Conservation (phyloP, 1,284 basidiomycete genomes). For the Jaminaea rosea region DNA sequence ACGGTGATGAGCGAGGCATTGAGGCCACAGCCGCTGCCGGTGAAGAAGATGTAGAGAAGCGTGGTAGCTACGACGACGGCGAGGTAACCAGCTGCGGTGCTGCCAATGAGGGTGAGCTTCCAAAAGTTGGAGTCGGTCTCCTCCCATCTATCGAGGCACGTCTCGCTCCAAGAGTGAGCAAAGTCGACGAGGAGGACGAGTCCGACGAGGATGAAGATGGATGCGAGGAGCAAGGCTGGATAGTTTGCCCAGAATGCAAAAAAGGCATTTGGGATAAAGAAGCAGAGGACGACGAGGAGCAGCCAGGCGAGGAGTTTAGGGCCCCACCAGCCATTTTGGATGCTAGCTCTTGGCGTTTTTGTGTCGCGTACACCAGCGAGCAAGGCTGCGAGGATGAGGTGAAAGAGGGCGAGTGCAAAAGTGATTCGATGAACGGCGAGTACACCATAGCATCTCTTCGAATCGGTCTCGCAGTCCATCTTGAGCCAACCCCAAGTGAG, state of each 20-base stretch:
- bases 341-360: slow-evolving; percentile 75
- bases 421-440: slow-evolving; percentile 96
- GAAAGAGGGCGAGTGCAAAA: slow-evolving; percentile 84
- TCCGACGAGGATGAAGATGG: slow-evolving; percentile 84
- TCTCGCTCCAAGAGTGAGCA: slow-evolving; percentile 96
- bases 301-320: slow-evolving; percentile 85
- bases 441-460: slow-evolving; percentile 83
- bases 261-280: slow-evolving; percentile 87
- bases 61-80: slow-evolving; percentile 74
- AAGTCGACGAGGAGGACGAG: slow-evolving; percentile 97
- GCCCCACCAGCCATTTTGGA: slow-evolving; percentile 99
- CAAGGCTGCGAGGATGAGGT: slow-evolving; percentile 66
- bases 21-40: slow-evolving; percentile 71
- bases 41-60: slow-evolving; percentile 85
- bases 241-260: slow-evolving; percentile 97
- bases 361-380: slow-evolving; percentile 84
- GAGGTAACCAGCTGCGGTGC: slow-evolving; percentile 80
- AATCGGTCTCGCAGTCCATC: slow-evolving; percentile 78
- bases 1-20: slow-evolving; percentile 94
- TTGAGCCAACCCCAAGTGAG: slow-evolving; percentile 95
- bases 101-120: slow-evolving; percentile 91
- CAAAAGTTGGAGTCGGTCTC: slow-evolving; percentile 72
- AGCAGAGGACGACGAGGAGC: slow-evolving; percentile 65
- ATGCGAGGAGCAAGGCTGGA: slow-evolving; percentile 76
- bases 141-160: slow-evolving; percentile 91